Base-by-base conservation (phyloP, 1,139 yeast species). In the Taphrina flavorubra region DNA sequence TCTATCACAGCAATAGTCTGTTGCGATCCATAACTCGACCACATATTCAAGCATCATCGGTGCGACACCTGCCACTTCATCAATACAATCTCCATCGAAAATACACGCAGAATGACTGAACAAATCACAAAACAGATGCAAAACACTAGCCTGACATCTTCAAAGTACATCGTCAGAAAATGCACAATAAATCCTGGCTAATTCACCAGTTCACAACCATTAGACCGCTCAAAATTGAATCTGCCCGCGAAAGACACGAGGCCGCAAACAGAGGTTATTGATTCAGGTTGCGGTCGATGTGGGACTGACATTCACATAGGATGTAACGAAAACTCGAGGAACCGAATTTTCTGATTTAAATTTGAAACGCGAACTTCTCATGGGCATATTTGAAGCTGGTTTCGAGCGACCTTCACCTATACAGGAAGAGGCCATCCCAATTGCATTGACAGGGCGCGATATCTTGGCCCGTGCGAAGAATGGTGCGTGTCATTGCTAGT, bases 301-400 rank as follows among this genome's bases (percentile, higher is more conserved):
- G 14, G 34, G 13, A 34, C 31, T 67, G 60, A 42, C 44, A 47
- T 7, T 10, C 44, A 11, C 31, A 8, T 42, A 73, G 72, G 99
- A 94, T 85, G 97, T 94, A 69, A 85, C 92, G 70, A 90, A 86
- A 74, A 92, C 97, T 57, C 90, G 90, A 76, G 98, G 98, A 68
- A 88, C 87, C 75, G 84, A 91, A 16, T 94, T 95, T 78, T 99
- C 95, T 80, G 97, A 92, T 76, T 60, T 69, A 42, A 53, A 65
- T 47, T 63, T 68, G 40, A 65, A 65, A 49, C 65, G 99, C 79
- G 97, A 94, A 77, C 84, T 94, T 72, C 82, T 95, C 77, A 95
- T 94, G 99, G 99, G 99, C 46, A 94, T 94, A 74, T 94, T 92
- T 77, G 99, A 95, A 79, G 98, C 99, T 1, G 99, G 99, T 59